Evolutionary conservation across 345 rosid species (phyloP).

Genomic region (Syzygium jambos): DNA sequence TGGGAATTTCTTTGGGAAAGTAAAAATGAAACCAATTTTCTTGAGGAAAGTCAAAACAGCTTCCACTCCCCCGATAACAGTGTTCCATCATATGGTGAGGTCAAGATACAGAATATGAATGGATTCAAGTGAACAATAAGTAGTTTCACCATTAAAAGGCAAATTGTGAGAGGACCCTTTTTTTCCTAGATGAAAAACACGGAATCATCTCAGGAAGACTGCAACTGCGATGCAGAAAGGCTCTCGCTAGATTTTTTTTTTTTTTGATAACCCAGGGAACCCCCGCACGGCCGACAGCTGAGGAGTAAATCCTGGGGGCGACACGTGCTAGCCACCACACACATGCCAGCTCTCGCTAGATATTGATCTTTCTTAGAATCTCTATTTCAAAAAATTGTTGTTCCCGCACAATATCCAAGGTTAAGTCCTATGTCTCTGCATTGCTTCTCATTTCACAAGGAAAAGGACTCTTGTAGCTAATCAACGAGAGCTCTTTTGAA

Average conservation of each 20-base stretch:
- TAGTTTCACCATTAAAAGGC: not conserved
- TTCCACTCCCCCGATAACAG: no score
- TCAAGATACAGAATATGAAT: not conserved
- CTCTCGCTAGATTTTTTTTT: no score
- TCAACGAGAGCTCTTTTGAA: not conserved
- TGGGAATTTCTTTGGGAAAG: no score
- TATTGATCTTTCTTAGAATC: not conserved
- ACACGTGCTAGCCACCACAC: no score
- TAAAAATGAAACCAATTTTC: no score
- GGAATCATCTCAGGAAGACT: not conserved
- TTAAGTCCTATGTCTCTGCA: not conserved
- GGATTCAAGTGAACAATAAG: not conserved
- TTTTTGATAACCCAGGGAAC: no score
- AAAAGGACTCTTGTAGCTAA: not conserved
- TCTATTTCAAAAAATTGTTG: not conserved
- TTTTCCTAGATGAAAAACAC: not conserved
- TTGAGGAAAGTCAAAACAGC: no score
- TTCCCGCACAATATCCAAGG: not conserved
- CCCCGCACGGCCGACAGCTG: no score
- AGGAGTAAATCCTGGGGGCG: no score
- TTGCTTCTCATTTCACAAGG: not conserved
- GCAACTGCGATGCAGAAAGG: not conserved
- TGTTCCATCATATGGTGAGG: not conserved
- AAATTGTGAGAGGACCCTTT: not conserved
- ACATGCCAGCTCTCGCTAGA: not conserved